Base-by-base conservation (phyloP, 139 green algal species). In the Chlamydomonas urium region DNA sequence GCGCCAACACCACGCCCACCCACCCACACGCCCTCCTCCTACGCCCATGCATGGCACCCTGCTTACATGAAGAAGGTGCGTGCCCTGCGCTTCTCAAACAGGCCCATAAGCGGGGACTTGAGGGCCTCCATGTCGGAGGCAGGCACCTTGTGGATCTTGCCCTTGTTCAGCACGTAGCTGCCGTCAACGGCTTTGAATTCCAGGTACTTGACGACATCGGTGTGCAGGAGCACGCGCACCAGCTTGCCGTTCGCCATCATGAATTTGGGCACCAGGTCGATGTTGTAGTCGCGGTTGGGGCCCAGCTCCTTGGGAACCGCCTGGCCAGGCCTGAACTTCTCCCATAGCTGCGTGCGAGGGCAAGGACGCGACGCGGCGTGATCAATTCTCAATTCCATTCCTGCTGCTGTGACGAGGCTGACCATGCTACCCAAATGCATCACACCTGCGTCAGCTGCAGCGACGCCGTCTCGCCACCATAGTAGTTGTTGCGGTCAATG, bases 251-350 rank as follows among this genome's bases (percentile, higher is more conserved):
- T 95, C 26, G 85, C 92, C 95, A 99, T 98, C 82, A 99, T 98
- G 86, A 99, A 98, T 82, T 99, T 99, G 65, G 96, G 95, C 17
- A 98, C 89, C 75, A 98, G 84, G 78, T 99, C 96, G 17, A 99
- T 84, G 71, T 99, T 99, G 83, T 96, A 99, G 79, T 99, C 96
- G 4, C 94, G 81, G 47, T 66, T 90, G 35, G 91, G 34, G 17
- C 96, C 95, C 45, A 98, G 84, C 29, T 80, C 75, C 66, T 78
- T 75, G 23, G 77, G 72, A 2, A 59, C 33, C 31, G 82, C 76
- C 61, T 91, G 79, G 35, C 84, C 91, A 0, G 81, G 83, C 4
- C 88, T 72, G 74, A 99, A 98, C 50, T 93, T 90, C 76, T 97
- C 90, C 57, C 78, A 99, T 5, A 99, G 79, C 92, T 97, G 88